Conservation (phyloP, 1,284 basidiomycete genomes). For the Golubevia pallescens region DNA sequence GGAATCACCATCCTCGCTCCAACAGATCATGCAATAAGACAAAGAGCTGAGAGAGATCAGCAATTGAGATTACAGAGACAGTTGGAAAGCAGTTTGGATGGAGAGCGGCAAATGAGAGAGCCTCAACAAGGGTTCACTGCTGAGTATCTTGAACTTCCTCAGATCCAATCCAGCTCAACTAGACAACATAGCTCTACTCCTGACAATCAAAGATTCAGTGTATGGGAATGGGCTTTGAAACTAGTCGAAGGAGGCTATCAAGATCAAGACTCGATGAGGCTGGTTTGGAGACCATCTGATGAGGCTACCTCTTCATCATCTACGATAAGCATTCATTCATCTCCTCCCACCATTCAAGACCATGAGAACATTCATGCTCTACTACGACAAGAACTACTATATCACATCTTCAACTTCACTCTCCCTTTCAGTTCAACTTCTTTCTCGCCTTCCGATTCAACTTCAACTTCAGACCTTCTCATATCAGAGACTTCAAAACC, state of each 20-base stretch:
- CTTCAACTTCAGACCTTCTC: not conserved
- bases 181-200: too few relatives aligned
- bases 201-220: not conserved
- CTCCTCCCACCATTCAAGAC: constrained; percentile 5
- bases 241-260: not conserved
- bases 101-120: constrained; percentile 9
- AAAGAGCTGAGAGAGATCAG: too few relatives aligned
- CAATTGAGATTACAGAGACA: not conserved
- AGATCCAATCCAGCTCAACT: too few relatives aligned
- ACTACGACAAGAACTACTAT: constrained; percentile 88
- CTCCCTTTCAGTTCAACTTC: constrained; percentile 63
- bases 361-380: constrained; percentile 76
- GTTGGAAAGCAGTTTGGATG: constrained; percentile 25
- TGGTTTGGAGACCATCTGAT: too few relatives aligned
- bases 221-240: constrained; percentile 14
- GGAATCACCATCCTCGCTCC: constrained; percentile 89
- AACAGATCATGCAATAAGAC: constrained; percentile 89
- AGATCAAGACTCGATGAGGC: too few relatives aligned
- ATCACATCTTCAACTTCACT: constrained; percentile 89
- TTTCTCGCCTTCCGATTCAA: not conserved
- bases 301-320: too few relatives aligned
- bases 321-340: too few relatives aligned
- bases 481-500: constrained; percentile 18
- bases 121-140: not conserved
- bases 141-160: not conserved